phyloP scores from a whole-genome alignment of 2,329 filamentous ascomycete genomes.

The Neofusicoccum laricinum region DNA sequence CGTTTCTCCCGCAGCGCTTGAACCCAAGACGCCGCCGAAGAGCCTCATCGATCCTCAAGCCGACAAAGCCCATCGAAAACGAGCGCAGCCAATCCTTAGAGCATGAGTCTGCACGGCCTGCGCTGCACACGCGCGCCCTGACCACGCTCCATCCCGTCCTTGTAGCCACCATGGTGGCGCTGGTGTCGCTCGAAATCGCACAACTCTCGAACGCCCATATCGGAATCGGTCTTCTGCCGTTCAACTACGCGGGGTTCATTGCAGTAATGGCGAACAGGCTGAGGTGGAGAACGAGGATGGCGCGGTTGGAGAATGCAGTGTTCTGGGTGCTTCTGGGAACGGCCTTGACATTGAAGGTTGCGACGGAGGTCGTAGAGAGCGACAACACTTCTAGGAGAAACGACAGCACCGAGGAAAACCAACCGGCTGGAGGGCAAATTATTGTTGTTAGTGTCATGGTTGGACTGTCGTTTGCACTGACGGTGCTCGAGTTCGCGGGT shows the following conservation, averaged over 20 bases:
- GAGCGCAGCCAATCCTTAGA: neutral
- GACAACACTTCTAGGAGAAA: constrained; percentile 24
- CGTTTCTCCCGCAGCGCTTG: constrained; percentile 21
- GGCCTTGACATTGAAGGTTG: constrained; percentile 25
- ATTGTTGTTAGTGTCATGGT: constrained; percentile 34
- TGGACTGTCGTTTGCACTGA: constrained; percentile 31
- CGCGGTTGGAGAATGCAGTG: constrained; percentile 24
- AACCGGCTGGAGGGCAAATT: constrained; percentile 32
- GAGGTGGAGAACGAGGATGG: constrained; percentile 22
- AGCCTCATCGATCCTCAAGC: neutral
- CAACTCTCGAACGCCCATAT: constrained; percentile 29
- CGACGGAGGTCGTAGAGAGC: constrained; percentile 29
- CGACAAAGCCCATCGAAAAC: constrained; percentile 8
- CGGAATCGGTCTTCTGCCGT: constrained; percentile 34
- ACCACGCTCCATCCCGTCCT: constrained; percentile 29
- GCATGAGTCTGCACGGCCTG: neutral
- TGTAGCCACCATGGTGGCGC: constrained; percentile 29
- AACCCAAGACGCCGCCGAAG: neutral
- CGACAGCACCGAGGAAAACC: constrained; percentile 20
- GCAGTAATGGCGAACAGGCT: constrained; percentile 24
- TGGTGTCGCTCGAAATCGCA: constrained; percentile 34
- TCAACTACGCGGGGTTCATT: constrained; percentile 31
- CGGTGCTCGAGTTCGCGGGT: constrained; percentile 24
- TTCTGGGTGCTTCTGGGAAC: constrained; percentile 26
- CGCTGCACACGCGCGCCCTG: neutral